These are phyloP conservation scores for Ilex paraguariensis DNA, from an alignment of 305 asterid genomes.

Conservation along the genomic window DNA sequence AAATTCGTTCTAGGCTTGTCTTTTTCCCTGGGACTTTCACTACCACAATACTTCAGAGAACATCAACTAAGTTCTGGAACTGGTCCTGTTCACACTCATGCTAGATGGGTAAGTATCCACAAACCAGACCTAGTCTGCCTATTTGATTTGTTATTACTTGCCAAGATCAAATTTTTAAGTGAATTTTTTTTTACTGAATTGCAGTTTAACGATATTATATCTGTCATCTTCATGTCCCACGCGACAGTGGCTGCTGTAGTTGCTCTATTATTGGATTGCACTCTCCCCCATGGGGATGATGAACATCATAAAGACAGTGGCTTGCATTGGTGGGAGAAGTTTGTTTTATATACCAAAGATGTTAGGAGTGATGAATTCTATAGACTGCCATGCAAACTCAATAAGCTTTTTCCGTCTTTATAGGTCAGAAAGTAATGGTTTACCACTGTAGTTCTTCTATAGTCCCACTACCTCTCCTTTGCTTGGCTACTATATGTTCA, in stretches of 20 bases:
- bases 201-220: slow-evolving; percentile 52
- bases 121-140: background rate
- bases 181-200: background rate
- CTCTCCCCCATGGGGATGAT: slow-evolving; percentile 31
- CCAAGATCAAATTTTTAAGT: background rate
- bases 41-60: slow-evolving; percentile 62
- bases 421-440: slow-evolving; percentile 8
- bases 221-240: slow-evolving; percentile 45
- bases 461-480: background rate
- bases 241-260: slow-evolving; percentile 39
- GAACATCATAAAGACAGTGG: slow-evolving; percentile 50
- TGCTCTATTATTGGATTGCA: slow-evolving; percentile 43
- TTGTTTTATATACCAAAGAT: slow-evolving; percentile 43
- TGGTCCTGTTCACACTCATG: slow-evolving; percentile 40
- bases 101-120: slow-evolving; percentile 44
- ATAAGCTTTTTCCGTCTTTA: slow-evolving; percentile 47
- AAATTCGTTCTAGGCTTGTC: slow-evolving; percentile 69
- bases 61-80: slow-evolving; percentile 18
- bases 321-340: slow-evolving; percentile 54
- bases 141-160: background rate
- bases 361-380: slow-evolving; percentile 50
- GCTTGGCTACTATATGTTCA: background rate
- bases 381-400: slow-evolving; percentile 49
- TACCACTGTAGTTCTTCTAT: background rate
- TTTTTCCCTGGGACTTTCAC: slow-evolving; percentile 54